Conservation (phyloP, 768 basidiomycete species). For the Xerocomellus chrysenteron region DNA sequence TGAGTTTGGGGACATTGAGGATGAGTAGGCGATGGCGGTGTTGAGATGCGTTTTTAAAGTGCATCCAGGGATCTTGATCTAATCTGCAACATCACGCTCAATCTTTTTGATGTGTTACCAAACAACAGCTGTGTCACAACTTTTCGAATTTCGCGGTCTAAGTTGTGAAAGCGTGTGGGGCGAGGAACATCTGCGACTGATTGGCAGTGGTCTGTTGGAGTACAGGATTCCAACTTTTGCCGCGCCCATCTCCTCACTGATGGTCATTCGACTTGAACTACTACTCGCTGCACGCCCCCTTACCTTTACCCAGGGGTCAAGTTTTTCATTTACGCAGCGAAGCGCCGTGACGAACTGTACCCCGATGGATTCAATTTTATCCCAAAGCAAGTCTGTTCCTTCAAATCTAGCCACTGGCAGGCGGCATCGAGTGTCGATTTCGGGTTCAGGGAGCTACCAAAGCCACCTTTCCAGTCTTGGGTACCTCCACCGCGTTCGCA, state of each 20-base stretch:
- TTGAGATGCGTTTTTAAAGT: slow-evolving; percentile 17
- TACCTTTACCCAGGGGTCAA: not conserved
- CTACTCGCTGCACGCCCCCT: not conserved
- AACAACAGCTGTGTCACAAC: not conserved
- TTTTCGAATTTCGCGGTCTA: not conserved
- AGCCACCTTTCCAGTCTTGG: slow-evolving; percentile 45
- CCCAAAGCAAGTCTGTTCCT: slow-evolving; percentile 29
- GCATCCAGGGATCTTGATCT: slow-evolving; percentile 16
- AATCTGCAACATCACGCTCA: slow-evolving; percentile 3
- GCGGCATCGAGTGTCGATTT: slow-evolving; percentile 24
- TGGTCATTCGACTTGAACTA: not conserved
- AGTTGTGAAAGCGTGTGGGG: not conserved
- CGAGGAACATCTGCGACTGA: not conserved
- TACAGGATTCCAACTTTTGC: slow-evolving; percentile 6
- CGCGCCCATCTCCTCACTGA: not conserved
- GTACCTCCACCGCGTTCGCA: slow-evolving; percentile 40
- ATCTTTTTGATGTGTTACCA: not conserved
- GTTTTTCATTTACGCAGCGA: not conserved
- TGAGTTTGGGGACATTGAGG: slow-evolving; percentile 89
- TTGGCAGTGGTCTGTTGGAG: not conserved
- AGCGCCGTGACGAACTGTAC: not conserved
- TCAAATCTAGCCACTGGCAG: slow-evolving; percentile 16
- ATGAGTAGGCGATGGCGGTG: slow-evolving; percentile 42
- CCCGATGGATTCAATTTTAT: slow-evolving; percentile 14
- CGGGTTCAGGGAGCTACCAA: slow-evolving; percentile 43